Base-by-base conservation (phyloP, 2,329 filamentous ascomycete genomes). In the Parasarocladium wereldwijsianum region DNA sequence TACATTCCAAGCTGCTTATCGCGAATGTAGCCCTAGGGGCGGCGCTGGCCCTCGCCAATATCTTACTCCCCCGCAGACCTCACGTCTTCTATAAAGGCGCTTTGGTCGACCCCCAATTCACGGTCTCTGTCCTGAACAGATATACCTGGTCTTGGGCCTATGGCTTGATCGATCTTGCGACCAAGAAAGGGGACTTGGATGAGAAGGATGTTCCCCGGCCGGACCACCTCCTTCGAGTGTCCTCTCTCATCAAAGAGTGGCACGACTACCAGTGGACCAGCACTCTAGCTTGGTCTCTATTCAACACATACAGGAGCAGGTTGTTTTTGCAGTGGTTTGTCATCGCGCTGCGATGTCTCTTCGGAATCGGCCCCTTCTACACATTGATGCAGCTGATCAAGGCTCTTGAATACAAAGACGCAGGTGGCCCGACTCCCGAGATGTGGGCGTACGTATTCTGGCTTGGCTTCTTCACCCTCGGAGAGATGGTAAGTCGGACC, bases 321-420 rank as follows among this genome's bases (percentile, higher is more conserved):
- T 58, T 86, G 22, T 40, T 59, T 2, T 32, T 68, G 7, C 79
- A 85, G 50, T 74, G 68, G 55, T 26, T 52, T 2, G 45, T 80
- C 6, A 71, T 70, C 9, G 35, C 70, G 1, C 36, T 62, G 6
- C 58, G 62, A 13, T 66, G 68, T 7, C 40, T 76, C 17, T 41
- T 78, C n/a, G 71, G 70, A 32, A 74, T 85, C 34, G 65, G 70
- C 0, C 81, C 81, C 1, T 81, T 83, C 43, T 70, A 76, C 47
- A 66, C 74, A 17, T 70, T 82, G 38, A 60, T 76, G 34, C 65
- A 68, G 26, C 64, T 87, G 9, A 62, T 87, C 13, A 60, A 60
- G 19, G 60, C 68, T 2, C 59, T 87, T 7, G 79, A 87, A 48
- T 47, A 45, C 10, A 60, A 67, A 9, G 49, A 54, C 4, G 43